phyloP scores from a whole-genome alignment of 1,284 basidiomycete genomes.

The Schizophyllum commune region DNA sequence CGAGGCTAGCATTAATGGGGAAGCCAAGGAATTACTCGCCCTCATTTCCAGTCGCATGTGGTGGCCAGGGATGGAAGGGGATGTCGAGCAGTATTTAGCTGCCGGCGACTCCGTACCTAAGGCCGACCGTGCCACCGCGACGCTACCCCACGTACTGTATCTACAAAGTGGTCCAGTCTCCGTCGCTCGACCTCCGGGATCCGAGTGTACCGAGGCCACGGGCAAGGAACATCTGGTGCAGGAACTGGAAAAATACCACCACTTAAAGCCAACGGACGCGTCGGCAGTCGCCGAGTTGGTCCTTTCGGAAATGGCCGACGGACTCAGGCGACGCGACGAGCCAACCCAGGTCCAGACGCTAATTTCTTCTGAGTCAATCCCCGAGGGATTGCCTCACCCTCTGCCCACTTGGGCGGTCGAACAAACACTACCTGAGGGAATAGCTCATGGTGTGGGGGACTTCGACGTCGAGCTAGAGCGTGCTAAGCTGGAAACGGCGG shows the following conservation, averaged over 20 bases:
- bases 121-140: no score
- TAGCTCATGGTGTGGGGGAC: background rate
- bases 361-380: no score
- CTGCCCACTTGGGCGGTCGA: background rate
- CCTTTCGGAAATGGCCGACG: no score
- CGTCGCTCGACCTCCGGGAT: background rate
- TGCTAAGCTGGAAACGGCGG: background rate
- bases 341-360: no score
- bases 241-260: no score
- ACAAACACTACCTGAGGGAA: no score
- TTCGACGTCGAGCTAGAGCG: background rate
- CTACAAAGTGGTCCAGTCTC: background rate
- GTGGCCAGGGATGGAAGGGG: background rate
- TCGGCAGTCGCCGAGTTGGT: no score
- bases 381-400: background rate
- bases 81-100: background rate
- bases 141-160: background rate
- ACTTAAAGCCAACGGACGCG: no score
- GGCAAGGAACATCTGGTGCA: no score
- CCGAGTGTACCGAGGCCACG: no score
- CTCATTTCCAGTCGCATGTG: background rate
- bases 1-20: background rate
- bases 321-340: no score
- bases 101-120: background rate
- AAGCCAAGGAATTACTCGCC: background rate